A percentile compares a stretch with the other conserved stretches of the same genome.
phyloP scores from a whole-genome alignment of 306 rosid species.

The Geum urbanum region DNA sequence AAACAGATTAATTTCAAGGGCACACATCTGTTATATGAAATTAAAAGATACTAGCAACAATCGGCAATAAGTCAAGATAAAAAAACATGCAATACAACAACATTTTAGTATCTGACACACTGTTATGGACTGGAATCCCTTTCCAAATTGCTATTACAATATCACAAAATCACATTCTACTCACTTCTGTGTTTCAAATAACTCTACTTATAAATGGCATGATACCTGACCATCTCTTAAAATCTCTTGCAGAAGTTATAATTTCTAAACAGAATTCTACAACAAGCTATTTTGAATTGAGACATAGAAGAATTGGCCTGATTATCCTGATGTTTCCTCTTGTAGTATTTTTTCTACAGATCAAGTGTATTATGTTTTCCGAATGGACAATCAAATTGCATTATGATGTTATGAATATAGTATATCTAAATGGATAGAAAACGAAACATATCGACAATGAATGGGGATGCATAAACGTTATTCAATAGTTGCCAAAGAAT shows the following conservation, averaged over 20 bases:
- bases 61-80: not conserved
- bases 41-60: not conserved
- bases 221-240: slow-evolving; percentile 12
- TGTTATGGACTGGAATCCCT: not conserved
- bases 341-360: no score
- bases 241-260: slow-evolving; percentile 7
- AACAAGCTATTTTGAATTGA: not conserved
- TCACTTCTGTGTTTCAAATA: slow-evolving; percentile 10
- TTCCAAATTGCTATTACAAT: not conserved
- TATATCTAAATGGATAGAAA: no score
- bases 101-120: not conserved
- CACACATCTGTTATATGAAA: not conserved
- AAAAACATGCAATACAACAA: not conserved
- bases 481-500: no score
- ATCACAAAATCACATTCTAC: slow-evolving; percentile 14
- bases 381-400: no score
- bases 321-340: slow-evolving; percentile 90
- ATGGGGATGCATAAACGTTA: no score
- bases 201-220: slow-evolving; percentile 20
- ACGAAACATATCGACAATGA: no score
- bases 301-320: slow-evolving; percentile 43
- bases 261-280: not conserved
- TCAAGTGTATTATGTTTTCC: no score
- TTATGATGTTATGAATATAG: no score
- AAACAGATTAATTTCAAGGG: no score